Conservation (phyloP, 192 early-diverging fungal species). For the Podila verticillata region DNA sequence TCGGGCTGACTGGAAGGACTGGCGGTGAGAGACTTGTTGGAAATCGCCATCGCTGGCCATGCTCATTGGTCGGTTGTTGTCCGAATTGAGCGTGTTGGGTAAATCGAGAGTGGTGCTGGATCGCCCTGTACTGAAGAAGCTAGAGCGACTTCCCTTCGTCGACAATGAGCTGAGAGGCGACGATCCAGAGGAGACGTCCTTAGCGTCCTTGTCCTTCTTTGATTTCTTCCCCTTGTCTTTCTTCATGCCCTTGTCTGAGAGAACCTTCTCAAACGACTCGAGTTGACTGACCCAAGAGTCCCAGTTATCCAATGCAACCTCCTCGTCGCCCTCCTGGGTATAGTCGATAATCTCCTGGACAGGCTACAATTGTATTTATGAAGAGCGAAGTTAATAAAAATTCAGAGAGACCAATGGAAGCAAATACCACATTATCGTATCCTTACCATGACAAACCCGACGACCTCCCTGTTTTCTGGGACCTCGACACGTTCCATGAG, state of each 20-base stretch:
- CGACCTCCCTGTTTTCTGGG: conserved; percentile 20
- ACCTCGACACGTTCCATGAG: conserved; percentile 45
- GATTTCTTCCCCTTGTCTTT: conserved; percentile 18
- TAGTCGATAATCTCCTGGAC: conserved; percentile 16
- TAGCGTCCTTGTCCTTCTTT: conserved; percentile 16
- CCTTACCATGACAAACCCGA: conserved; percentile 36
- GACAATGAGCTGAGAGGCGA: conserved; percentile 17
- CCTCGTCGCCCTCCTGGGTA: conserved; percentile 2
- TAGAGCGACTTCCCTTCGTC: conserved; percentile 2
- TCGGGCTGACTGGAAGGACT: conserved; percentile 21
- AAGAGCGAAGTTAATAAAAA: too few species aligned
- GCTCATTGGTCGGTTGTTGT: background rate
- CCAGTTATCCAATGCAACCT: conserved; percentile 36
- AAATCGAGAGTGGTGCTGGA: background rate
- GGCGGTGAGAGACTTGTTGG: background rate
- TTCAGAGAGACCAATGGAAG: background rate
- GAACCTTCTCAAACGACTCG: conserved; percentile 46
- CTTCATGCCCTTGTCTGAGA: conserved; percentile 39
- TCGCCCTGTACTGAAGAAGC: conserved; percentile 17
- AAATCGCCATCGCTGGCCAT: background rate
- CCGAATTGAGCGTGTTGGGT: background rate
- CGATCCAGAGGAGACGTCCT: background rate
- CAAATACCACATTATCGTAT: too few species aligned
- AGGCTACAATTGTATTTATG: conserved; percentile 13
- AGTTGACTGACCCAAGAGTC: conserved; percentile 52